Conservation (phyloP, 2,329 filamentous ascomycete genomes). For the Coccinonectria pachysandricola region DNA sequence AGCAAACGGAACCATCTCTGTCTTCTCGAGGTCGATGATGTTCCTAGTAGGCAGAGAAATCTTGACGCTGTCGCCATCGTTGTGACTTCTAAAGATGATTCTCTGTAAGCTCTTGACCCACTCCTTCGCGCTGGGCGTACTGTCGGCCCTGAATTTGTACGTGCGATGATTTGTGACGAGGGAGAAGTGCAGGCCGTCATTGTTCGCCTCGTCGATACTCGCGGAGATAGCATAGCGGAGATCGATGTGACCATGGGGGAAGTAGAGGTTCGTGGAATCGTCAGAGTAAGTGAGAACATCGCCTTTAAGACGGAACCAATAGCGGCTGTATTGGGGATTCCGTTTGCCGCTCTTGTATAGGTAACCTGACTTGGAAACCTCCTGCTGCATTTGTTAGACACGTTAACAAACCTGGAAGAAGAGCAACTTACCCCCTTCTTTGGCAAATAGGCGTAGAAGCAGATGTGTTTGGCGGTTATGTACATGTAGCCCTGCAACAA, state of each 20-base stretch:
- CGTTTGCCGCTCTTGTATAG: slow-evolving; percentile 80
- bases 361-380: slow-evolving; percentile 76
- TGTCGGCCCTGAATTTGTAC: slow-evolving; percentile 86
- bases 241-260: slow-evolving; percentile 84
- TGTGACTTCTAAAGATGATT: slow-evolving; percentile 90
- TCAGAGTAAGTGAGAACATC: slow-evolving; percentile 86
- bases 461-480: slow-evolving; percentile 84
- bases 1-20: slow-evolving; percentile 79
- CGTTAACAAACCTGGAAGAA: neutral
- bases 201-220: slow-evolving; percentile 64
- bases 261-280: slow-evolving; percentile 78
- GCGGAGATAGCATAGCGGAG: slow-evolving; percentile 85
- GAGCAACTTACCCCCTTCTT: slow-evolving; percentile 65
- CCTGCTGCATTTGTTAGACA: no score
- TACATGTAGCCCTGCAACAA: slow-evolving; percentile 93
- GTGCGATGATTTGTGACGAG: slow-evolving; percentile 74
- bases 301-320: slow-evolving; percentile 88
- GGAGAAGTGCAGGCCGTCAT: slow-evolving; percentile 66
- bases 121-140: slow-evolving; percentile 76
- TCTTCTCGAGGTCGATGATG: slow-evolving; percentile 86
- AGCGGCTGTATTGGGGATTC: slow-evolving; percentile 78
- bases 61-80: slow-evolving; percentile 94
- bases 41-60: slow-evolving; percentile 84
- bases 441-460: slow-evolving; percentile 94
- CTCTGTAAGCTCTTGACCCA: slow-evolving; percentile 93